A percentile compares a stretch with the other conserved stretches of the same genome.
Evolutionary conservation across 2,329 filamentous ascomycete genomes (phyloP).

Genomic region (Xylariaceae sp.): DNA sequence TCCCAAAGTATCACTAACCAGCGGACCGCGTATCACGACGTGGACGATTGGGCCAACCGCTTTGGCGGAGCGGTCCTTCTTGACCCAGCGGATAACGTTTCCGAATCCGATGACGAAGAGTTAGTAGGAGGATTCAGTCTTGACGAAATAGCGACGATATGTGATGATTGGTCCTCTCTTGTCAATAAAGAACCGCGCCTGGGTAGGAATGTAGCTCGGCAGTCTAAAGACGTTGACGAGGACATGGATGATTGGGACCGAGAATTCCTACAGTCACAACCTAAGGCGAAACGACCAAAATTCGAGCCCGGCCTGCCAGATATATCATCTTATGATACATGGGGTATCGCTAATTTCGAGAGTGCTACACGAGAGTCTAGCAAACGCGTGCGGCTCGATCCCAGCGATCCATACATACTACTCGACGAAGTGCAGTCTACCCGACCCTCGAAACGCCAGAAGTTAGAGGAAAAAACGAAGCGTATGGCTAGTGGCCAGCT

Average conservation of each 20-base stretch:
- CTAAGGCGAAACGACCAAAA: slow-evolving; percentile 62
- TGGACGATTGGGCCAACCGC: slow-evolving; percentile 44
- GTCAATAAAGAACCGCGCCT: slow-evolving; percentile 5
- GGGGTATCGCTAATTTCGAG: slow-evolving; percentile 76
- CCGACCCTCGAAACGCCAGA: slow-evolving; percentile 54
- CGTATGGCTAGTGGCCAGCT: slow-evolving; percentile 64
- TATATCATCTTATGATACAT: slow-evolving; percentile 55
- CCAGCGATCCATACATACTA: slow-evolving; percentile 82
- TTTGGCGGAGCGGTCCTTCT: slow-evolving; percentile 39
- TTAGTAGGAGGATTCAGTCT: slow-evolving; percentile 69
- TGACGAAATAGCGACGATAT: slow-evolving; percentile 77
- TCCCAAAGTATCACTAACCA: slow-evolving; percentile 49
- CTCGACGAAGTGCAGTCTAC: slow-evolving; percentile 70
- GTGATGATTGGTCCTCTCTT: slow-evolving; percentile 74
- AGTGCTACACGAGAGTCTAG: slow-evolving; percentile 64
- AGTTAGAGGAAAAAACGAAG: slow-evolving; percentile 52
- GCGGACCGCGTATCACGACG: slow-evolving; percentile 42
- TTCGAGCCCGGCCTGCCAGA: slow-evolving; percentile 54
- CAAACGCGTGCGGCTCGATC: slow-evolving; percentile 74
- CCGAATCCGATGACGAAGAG: slow-evolving; percentile 42
- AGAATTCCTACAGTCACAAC: slow-evolving; percentile 49
- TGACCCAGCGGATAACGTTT: slow-evolving; percentile 33
- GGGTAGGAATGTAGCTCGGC: slow-evolving; percentile 17
- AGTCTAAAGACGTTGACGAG: slow-evolving; percentile 37
- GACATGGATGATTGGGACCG: slow-evolving; percentile 60